These are phyloP conservation scores for Alternaria dauci DNA, from an alignment of 2,329 filamentous ascomycete genomes.

Conservation along the genomic window DNA sequence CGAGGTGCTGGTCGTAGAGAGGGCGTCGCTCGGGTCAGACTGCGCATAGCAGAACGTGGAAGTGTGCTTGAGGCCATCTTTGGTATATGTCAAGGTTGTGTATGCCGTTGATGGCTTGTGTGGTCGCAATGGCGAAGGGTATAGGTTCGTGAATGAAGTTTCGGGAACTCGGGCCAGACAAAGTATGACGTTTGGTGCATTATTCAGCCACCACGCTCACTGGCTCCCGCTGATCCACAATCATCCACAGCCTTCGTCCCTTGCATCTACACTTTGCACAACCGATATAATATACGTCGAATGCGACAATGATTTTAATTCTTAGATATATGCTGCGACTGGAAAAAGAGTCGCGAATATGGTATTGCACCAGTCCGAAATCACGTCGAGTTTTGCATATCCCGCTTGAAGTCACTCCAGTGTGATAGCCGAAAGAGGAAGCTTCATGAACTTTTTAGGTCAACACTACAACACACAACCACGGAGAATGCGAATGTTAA, in stretches of 20 bases:
- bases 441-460: too few species aligned
- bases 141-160: slow-evolving; percentile 13
- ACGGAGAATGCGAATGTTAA: neutral
- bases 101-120: neutral
- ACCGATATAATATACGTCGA: neutral
- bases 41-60: slow-evolving; percentile 41
- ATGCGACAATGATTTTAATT: neutral
- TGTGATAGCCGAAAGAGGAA: too few species aligned
- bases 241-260: neutral
- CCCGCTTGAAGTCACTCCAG: too few species aligned
- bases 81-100: neutral
- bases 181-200: slow-evolving; percentile 33
- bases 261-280: neutral
- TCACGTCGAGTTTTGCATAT: too few species aligned
- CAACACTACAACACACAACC: too few species aligned
- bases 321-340: too few species aligned
- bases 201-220: slow-evolving; percentile 15
- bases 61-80: slow-evolving; percentile 41
- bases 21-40: slow-evolving; percentile 35
- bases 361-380: neutral
- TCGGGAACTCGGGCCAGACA: slow-evolving; percentile 21
- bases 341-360: too few species aligned
- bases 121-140: slow-evolving; percentile 25
- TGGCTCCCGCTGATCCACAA: slow-evolving; percentile 6
- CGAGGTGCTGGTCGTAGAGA: slow-evolving; percentile 32